Evolutionary conservation across 305 asterid species (phyloP), one percentile per base, ranked within the genome.

Genomic region (Nicotiana rustica): DNA sequence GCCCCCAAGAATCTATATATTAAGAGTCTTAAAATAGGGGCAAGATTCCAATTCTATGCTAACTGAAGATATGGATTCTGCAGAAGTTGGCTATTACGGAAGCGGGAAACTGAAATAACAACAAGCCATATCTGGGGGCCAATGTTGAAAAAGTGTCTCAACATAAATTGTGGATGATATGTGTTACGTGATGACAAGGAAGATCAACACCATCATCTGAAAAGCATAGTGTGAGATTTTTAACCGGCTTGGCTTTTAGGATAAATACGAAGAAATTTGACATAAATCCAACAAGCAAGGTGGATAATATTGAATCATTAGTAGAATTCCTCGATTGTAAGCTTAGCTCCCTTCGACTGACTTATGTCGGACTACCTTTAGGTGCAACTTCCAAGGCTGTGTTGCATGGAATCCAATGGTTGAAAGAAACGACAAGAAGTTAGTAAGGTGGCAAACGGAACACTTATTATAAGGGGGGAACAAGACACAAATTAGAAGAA

Each of bases 121-220:
- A 66, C 12, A 66, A 66, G 44, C 47, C 49, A 8, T 41, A 41
- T 41, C 49, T 6, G 10, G 49, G 12, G 49, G 49, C 49, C 49
- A 2, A 41, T 41, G 49, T 41, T 41, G 49, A 41, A 41, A 41
- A 14, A 66, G 71, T 13, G 71, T 2, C 19, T 15, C 44, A 66
- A 31, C 12, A 31, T 31, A 5, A 66, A 31, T 31, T 7, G 71
- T 66, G 44, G 19, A 31, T 29, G 71, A 12, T 66, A 13, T 31
- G 71, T 31, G 44, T 14, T 31, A 13, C 15, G 33, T 62, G 68
- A 62, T 62, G 14, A 10, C 36, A 62, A 4, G 68, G 68, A 3
- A 66, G 71, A 66, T 13, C 44, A 66, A 65, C 71, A 66, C 47
- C 47, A 66, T 66, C 71, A 66, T 66, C 71, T 66, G 47, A 2